Evolutionary conservation across 257 asterid species (phyloP).

Genomic region (Petunia secreta): DNA sequence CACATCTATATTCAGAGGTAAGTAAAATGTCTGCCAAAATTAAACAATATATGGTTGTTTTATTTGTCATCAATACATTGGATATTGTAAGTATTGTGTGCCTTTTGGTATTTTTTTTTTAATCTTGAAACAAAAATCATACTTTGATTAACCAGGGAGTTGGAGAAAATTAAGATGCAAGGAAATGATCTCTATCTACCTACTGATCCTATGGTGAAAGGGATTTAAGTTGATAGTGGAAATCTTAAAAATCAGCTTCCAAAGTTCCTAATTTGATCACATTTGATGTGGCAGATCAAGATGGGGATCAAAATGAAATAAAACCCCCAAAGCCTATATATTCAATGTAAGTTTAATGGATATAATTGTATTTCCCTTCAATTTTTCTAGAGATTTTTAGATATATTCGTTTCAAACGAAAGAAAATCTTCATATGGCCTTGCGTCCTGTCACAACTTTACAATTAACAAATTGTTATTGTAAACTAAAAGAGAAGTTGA

Average conservation of each 20-base stretch:
- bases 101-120: not conserved
- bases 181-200: conserved; percentile 40
- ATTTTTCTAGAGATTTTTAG: too few species aligned
- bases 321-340: conserved; percentile 92
- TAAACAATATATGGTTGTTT: conserved; percentile 71
- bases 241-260: conserved; percentile 91
- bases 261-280: conserved; percentile 98
- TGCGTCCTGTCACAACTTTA: too few species aligned
- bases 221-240: conserved; percentile 91
- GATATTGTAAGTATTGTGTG: not conserved
- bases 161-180: conserved; percentile 78
- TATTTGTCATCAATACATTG: conserved; percentile 59
- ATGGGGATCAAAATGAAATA: conserved; percentile 37
- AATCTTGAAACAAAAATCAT: not conserved
- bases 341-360: conserved; percentile 62
- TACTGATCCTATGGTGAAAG: conserved; percentile 83
- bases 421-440: too few species aligned
- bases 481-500: too few species aligned
- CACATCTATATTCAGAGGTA: conserved; percentile 91
- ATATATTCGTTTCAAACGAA: too few species aligned
- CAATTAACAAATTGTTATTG: too few species aligned
- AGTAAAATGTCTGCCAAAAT: conserved; percentile 82
- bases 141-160: conserved; percentile 56
- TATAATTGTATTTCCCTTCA: too few species aligned
- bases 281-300: conserved; percentile 71